A percentile compares a stretch with the other conserved stretches of the same genome.
Conservation (phyloP, 2,329 filamentous ascomycete genomes). For the Neodidymelliopsis sp. region DNA sequence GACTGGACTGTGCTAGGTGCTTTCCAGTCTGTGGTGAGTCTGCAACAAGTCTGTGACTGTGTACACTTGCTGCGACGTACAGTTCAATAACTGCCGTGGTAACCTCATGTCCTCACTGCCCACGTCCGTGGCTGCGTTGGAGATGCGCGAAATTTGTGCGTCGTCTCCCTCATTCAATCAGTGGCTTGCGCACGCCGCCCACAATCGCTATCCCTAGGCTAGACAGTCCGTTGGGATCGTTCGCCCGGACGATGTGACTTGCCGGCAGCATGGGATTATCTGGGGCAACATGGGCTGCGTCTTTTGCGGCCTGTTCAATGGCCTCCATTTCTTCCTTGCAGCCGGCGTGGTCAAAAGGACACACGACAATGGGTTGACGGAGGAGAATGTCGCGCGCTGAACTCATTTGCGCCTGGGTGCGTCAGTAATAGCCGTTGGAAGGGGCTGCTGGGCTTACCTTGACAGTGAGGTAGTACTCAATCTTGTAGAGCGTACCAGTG, state of each 20-base stretch:
- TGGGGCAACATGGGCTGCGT: conserved; percentile 85
- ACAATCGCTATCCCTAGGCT: conserved; percentile 69
- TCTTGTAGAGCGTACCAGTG: conserved; percentile 92
- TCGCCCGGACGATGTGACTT: conserved; percentile 79
- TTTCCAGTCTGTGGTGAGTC: too few species aligned
- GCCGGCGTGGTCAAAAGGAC: conserved; percentile 90
- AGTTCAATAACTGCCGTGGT: too few species aligned
- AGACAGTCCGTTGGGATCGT: conserved; percentile 70
- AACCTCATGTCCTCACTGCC: too few species aligned
- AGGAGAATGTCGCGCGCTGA: conserved; percentile 87
- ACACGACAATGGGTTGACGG: conserved; percentile 93
- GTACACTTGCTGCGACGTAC: too few species aligned
- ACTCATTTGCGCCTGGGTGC: conserved; percentile 80
- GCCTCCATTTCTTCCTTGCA: conserved; percentile 99
- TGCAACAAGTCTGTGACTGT: too few species aligned
- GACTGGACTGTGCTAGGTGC: too few species aligned
- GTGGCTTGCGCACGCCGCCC: conserved; percentile 66
- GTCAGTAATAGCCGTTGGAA: conserved; percentile 13
- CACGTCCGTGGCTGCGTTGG: too few species aligned
- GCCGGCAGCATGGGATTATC: conserved; percentile 94
- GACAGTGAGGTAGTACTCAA: conserved; percentile 94
- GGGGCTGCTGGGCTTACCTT: conserved; percentile 67
- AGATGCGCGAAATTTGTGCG: too few species aligned
- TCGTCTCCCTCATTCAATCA: conserved; percentile 69
- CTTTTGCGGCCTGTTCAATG: conserved; percentile 93